phyloP scores from a whole-genome alignment of 1,284 basidiomycete species.

The Hemileccinum hortonii region DNA sequence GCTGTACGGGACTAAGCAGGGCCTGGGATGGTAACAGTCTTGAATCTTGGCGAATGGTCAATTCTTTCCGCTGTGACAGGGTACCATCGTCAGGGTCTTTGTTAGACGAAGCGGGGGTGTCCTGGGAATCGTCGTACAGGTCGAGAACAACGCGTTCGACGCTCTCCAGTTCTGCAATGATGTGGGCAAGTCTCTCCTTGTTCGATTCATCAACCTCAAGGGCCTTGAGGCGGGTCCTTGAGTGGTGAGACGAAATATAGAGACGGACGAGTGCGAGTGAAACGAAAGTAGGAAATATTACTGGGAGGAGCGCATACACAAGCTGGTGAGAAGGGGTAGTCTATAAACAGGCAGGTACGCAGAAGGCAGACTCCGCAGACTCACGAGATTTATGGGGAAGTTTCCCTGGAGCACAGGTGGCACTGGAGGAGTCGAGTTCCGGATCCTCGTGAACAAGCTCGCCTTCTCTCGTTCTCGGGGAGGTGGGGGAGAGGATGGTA shows the following conservation, averaged over 20 bases:
- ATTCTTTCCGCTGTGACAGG: slow-evolving; percentile 6
- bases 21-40: slow-evolving; percentile 39
- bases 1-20: slow-evolving; percentile 55
- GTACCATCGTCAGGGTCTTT: not conserved
- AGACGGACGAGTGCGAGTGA: slow-evolving; percentile 52
- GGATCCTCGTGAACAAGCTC: slow-evolving; percentile 45
- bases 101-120: slow-evolving; percentile 2
- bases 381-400: slow-evolving; percentile 75
- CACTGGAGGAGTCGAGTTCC: slow-evolving; percentile 41
- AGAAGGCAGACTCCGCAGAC: slow-evolving; percentile 26
- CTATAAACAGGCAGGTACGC: not conserved
- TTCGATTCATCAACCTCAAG: slow-evolving; percentile 52
- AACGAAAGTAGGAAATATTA: slow-evolving; percentile 63
- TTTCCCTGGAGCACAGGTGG: slow-evolving; percentile 63
- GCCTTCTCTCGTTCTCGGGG: slow-evolving; percentile 10
- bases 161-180: slow-evolving; percentile 56
- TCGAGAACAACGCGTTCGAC: slow-evolving; percentile 53
- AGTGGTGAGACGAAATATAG: slow-evolving; percentile 50
- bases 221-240: slow-evolving; percentile 57
- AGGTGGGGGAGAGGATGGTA: slow-evolving; percentile 37
- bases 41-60: slow-evolving; percentile 8
- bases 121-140: slow-evolving; percentile 24
- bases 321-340: slow-evolving; percentile 38
- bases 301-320: slow-evolving; percentile 54
- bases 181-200: slow-evolving; percentile 47